A percentile compares a stretch with the other conserved stretches of the same genome.
phyloP scores from a whole-genome alignment of 2,329 filamentous ascomycete genomes.

The Ophiocordyceps polyrhachis-furcata region DNA sequence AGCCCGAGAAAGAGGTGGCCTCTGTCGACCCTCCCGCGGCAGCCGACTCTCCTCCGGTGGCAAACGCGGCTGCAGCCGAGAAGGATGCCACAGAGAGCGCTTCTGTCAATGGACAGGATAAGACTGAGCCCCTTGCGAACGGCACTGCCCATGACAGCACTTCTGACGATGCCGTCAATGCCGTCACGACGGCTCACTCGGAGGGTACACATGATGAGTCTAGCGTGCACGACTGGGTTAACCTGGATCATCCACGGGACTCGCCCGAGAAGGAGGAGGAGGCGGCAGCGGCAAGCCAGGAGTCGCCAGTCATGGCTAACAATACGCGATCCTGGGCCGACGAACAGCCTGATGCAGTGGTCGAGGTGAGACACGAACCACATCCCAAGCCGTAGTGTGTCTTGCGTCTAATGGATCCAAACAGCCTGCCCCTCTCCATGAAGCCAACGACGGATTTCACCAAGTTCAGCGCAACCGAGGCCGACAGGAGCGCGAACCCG shows the following conservation, averaged over 20 bases:
- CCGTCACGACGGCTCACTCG: constrained; percentile 49
- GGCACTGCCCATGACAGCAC: constrained; percentile 10
- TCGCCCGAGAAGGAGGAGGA: constrained; percentile 51
- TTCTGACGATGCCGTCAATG: constrained; percentile 36
- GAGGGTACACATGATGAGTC: constrained; percentile 28
- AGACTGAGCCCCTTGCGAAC: constrained; percentile 18
- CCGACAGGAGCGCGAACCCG: constrained; percentile 32
- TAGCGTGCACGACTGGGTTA: constrained; percentile 51
- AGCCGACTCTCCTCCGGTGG: constrained; percentile 6
- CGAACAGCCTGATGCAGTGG: constrained; percentile 42
- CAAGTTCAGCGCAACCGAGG: constrained; percentile 46
- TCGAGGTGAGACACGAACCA: constrained; percentile 19
- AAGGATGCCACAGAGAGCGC: constrained; percentile 29
- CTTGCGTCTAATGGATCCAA: constrained; percentile 1
- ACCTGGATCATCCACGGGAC: constrained; percentile 49
- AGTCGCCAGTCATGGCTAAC: constrained; percentile 36
- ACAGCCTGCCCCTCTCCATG: constrained; percentile 17
- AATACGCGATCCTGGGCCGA: constrained; percentile 64
- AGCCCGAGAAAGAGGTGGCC: constrained; percentile 14
- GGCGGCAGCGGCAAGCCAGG: constrained; percentile 19
- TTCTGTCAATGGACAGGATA: constrained; percentile 22
- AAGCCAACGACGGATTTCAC: constrained; percentile 49
- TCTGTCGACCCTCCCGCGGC: constrained; percentile 43
- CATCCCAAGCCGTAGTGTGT: not conserved
- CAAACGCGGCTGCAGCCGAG: constrained; percentile 49